Base-by-base conservation (phyloP, 2,329 filamentous ascomycete species). In the Apiospora marii region DNA sequence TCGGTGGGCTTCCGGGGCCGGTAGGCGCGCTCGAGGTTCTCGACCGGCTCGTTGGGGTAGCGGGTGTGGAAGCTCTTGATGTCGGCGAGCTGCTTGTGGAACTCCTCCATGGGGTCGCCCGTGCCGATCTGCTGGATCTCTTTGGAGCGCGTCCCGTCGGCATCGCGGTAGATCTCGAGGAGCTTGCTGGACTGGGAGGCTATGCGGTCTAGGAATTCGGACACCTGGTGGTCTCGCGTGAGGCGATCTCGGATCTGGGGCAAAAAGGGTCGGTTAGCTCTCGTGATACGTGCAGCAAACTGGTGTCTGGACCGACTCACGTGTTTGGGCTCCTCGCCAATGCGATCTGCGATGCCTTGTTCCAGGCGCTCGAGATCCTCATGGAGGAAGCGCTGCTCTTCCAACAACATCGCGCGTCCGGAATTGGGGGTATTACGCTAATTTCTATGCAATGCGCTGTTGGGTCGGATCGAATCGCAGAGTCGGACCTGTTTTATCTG, bases 361-460 rank as follows among this genome's bases (percentile, higher is more conserved):
- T 99, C 96, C 73, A 99, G 89, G 75, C 96, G 92, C 88, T 99
- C 96, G 69, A 99, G 86, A 84, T 99, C 96, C 89, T 99, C 96
- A 79, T 98, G 95, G 78, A 98, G 90, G 79, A 94, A 95, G 78
- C 96, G 91, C 84, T 98, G 93, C 78, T 98, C 95, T 87, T 99
- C 97, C 75, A 98, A 85, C 77, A 97, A 86, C 95, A 98, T 92
- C 8, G 64, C 84, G 76, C 61, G 30, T 68, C 14, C 13, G 7
- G 10, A 27, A 14, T 44, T 3, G 1, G 22, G n/a, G 13, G n/a
- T 10, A 10, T 14, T 12, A 14, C 3, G 37, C 24, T 44, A 27
- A 10, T 14, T 6, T 16, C 22, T 3, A n/a, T 27, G 37, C 16
- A 16, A 3, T 27, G 41, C 16, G 64, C 37, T 8, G 10, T 44